Evolutionary conservation across 2,329 filamentous ascomycete genomes (phyloP), one percentile per base, ranked within the genome.

Genomic region (Penicillium sp.): DNA sequence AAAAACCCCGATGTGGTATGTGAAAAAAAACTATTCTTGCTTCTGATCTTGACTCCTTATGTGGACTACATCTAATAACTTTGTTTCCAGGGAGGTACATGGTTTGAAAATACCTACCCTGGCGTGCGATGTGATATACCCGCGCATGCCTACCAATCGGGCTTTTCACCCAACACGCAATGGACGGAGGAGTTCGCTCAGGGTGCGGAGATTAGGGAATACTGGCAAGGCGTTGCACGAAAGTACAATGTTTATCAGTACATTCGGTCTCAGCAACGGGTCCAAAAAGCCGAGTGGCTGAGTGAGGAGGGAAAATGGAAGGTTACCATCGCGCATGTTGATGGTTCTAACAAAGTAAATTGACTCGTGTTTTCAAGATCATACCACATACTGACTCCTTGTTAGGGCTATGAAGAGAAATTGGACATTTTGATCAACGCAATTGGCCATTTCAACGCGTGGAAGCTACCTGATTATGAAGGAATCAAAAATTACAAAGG

Each of bases 131-230:
- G 88, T 63, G 87, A 90, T 68, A 84, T 90, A 14, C 86, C 88
- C 0, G 83, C 87, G 0, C 86, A 89, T 68, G 86, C 87, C 21
- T 91, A 91, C 64, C 87, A 90, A 66, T 83, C 83, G 8, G 86
- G 84, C 0, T 90, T 90, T 68, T 78, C 80, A 7, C 86, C 87
- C 1, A 90, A 90, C 55, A 83, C 81, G 0, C 79, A 89, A 61
- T 91, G 89, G 89, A 81, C 81, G 0, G 85, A 90, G 63, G 80
- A 86, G 57, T 91, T 89, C 65, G 83, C 88, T 0, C 83, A 84
- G 37, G 88, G 88, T 0, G 69, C 75, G 4, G 89, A 91, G 69
- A 91, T 91, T 57, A 75, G 80, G 7, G 79, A 84, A 16, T 91
- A 91, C 67, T 87, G 87, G 85, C 81, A 88, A 63, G 71, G 71